Evolutionary conservation across 805 yeast species (phyloP), one percentile per base, ranked within the genome.

Genomic region (Starmerella ratchasimensis): DNA sequence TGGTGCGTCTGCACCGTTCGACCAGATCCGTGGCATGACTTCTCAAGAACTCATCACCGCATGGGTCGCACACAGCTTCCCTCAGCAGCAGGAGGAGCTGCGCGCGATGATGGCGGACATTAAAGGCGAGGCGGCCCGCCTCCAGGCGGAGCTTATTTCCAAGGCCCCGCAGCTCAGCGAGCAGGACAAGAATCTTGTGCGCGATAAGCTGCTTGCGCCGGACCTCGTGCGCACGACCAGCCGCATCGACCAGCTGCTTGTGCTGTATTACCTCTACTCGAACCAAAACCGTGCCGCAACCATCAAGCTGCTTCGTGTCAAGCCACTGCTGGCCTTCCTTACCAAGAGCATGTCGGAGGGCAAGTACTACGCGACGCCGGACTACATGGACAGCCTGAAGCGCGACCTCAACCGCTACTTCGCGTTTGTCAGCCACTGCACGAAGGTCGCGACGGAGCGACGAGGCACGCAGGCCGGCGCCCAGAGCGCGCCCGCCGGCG

Each of bases 281-380:
- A 41, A 46, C 1, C 74, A 76, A 49, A 80, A 79, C 55, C 69
- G 67, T 34, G 80, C 75, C 34, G 86, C 81, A 8, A 78, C 93
- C 1, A 74, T 72, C 50, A 71, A 80, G 47, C 68, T 84, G 42
- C 67, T 84, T 42, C 86, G 80, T 53, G 72, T 80, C 66, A 76
- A 82, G 57, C 68, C 74, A 43, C 76, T 82, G 76, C 74, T 81
- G 31, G 76, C 74, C 51, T 79, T 76, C 53, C 79, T 82, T 43
- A 60, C 76, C 47, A 90, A 81, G 36, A 74, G 71, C 32, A 63
- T 82, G 46, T 69, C 74, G 41, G 65, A 72, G 45, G 77, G 77
- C 4, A 63, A 68, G 17, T 82, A 69, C 51, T 69, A 75, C 44
- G 86, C 86, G 1, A 71, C 73, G n/a, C 78, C 79, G 13, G 81